Evolutionary conservation across 352 stramenopile genomes (phyloP).

Genomic region (Thalassiosira sp.): DNA sequence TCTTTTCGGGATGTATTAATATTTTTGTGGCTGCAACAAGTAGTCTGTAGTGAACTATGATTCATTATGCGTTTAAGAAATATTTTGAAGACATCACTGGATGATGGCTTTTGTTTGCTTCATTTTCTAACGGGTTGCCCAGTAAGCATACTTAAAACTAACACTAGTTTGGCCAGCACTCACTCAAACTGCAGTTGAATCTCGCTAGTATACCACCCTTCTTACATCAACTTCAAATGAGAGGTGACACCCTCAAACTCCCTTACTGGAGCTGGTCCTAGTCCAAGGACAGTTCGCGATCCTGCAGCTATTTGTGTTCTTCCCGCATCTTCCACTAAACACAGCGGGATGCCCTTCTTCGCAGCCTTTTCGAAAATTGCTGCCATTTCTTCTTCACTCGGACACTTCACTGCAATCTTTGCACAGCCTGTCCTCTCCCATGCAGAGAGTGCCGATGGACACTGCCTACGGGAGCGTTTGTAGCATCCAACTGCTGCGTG

Average conservation of each 20-base stretch:
- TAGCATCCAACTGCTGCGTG: conserved; percentile 92
- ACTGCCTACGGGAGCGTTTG: conserved; percentile 85
- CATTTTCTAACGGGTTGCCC: no score
- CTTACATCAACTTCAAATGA: conserved; percentile 80
- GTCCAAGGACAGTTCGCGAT: conserved; percentile 79
- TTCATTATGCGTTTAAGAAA: no score
- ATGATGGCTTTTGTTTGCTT: no score
- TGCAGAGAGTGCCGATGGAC: conserved; percentile 57
- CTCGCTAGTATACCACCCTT: no score
- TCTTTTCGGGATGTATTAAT: conserved; percentile 9
- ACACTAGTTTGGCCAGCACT: no score
- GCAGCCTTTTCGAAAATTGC: conserved; percentile 67
- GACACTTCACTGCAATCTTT: conserved; percentile 81
- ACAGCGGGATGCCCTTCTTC: conserved; percentile 70
- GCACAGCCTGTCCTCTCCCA: conserved; percentile 78
- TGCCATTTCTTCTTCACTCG: conserved; percentile 73
- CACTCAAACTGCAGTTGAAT: no score
- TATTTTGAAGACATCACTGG: no score
- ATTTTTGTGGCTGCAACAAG: no score
- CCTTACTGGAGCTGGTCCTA: conserved; percentile 75
- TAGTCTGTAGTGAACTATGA: no score
- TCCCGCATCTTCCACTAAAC: conserved; percentile 85
- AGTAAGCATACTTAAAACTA: no score
- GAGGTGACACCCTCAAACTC: conserved; percentile 81
- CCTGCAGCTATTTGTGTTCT: conserved; percentile 85